Conservation (phyloP, 768 basidiomycete genomes). For the Lactarius sp. region DNA sequence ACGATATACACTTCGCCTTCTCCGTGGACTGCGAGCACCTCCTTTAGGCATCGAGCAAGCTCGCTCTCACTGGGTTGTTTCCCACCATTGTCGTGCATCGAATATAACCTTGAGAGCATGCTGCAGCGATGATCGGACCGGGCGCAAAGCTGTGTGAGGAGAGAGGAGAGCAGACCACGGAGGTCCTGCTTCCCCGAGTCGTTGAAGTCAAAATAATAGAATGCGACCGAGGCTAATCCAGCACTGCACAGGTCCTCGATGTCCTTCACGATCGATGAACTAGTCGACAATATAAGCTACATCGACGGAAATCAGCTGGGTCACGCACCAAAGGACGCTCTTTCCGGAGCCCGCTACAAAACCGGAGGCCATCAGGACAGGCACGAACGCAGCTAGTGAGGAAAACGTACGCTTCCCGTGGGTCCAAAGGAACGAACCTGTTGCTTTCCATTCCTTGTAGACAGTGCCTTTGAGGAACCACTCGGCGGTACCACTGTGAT, state of each 20-base stretch:
- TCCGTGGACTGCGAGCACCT: neutral
- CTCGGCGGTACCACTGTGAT: neutral
- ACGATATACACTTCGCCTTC: neutral
- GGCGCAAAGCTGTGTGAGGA: constrained; percentile 1
- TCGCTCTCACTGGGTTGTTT: neutral
- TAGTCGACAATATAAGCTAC: neutral
- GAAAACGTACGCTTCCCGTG: constrained; percentile 6
- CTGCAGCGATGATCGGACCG: neutral
- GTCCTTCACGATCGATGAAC: constrained; percentile 8
- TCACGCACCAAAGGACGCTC: constrained; percentile 3
- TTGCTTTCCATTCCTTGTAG: neutral
- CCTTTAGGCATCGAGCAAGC: neutral
- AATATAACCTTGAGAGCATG: neutral
- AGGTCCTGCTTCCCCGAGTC: neutral
- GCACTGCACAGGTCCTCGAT: neutral
- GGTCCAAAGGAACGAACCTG: neutral
- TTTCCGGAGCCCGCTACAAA: constrained; percentile 11
- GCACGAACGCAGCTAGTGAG: too few species aligned
- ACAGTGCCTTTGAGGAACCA: constrained; percentile 5
- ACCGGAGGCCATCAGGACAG: neutral
- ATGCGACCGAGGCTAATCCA: neutral
- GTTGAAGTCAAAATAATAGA: constrained; percentile 4
- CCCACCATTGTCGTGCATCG: neutral
- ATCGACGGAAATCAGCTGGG: neutral
- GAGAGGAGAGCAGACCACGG: constrained; percentile 1